Evolutionary conservation across 441 rosid genomes (phyloP), one percentile per base, ranked within the genome.

Genomic region (Gossypium trilobum): DNA sequence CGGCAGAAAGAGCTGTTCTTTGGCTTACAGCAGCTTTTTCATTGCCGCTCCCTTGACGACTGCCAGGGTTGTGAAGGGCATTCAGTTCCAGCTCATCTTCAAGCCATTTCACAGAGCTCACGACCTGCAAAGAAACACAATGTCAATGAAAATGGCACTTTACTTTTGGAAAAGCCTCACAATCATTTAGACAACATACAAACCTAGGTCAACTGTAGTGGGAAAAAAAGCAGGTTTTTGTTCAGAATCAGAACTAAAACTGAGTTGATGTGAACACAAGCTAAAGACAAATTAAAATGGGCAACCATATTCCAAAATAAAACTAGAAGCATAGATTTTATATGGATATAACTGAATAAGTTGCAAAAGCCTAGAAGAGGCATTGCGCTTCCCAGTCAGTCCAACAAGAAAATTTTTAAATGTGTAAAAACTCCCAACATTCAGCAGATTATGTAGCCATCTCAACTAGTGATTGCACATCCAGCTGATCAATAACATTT

Each of bases 51-150:
- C 91, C 98, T 61, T 84, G 85, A 78, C 96, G 95, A 77, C 95
- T 95, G 64, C 91, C 89, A 74, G 98, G 97, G 77, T 90, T 91
- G 79, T 91, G 97, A 74, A 93, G 96, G 59, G 98, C 97, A 73
- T 91, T 93, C 56, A 95, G 91, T 82, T 95, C 99, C 82, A 95
- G 76, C 84, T 95, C 98, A 82, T 95, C 99, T 88, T 91, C 99
- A 74, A 95, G 98, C 99, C 99, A 95, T 81, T 95, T 95, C 56
- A 95, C 95, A 19, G 98, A 91, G 85, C 98, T 93, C 75, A 93
- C 98, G 73, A 95, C 97, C 99, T 95, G 78, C 56, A 73, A 72
- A 61, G 68, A 56, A 73, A 70, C 69, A 74, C 2, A 72, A 62
- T 63, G 46, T 71, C 74, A 72, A 46, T 54, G 69, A 56, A 61